Evolutionary conservation across 768 basidiomycete species (phyloP), one percentile per base, ranked within the genome.

Genomic region (Albatrellus ellisii): DNA sequence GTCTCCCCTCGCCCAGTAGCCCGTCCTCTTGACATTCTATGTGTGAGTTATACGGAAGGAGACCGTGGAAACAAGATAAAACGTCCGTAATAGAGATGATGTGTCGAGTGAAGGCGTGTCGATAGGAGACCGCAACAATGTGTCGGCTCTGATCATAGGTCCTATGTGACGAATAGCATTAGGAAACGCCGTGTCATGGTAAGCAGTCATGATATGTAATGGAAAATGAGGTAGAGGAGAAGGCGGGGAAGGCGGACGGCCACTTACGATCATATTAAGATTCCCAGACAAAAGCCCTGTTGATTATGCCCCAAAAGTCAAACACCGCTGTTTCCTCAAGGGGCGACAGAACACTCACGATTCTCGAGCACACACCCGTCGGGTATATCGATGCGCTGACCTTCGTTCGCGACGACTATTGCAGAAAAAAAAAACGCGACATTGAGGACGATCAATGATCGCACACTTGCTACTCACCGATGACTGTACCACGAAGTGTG

Each of bases 241-340:
- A 36, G 35, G 35, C 20, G 35, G 20, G 41, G 25, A 35, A 42
- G 25, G n/a, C n/a, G n/a, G n/a, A n/a, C n/a, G n/a, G n/a, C n/a
- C n/a, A 63, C 68, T 50, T 52, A 75, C 76, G 41, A 76, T 86
- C 71, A 83, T 75, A 56, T 72, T 79, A 46, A 87, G 61, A 57
- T 79, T 80, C 34, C 85, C 84, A 20, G 79, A 79, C 44, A 87
- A 64, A 43, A 87, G 60, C 51, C 79, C 75, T 69, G 50, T 8
- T n/a, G n/a, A n/a, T n/a, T n/a, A n/a, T n/a, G n/a, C n/a, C n/a
- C n/a, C n/a, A n/a, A n/a, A n/a, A 36, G 18, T 10, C 26, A 5
- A 21, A 21, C 50, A 46, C 50, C 48, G 47, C 52, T 46, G 34
- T 50, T 29, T 18, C 9, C 27, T 24, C 12, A 22, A 9, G 6